Evolutionary conservation across 2,329 filamentous ascomycete genomes (phyloP).

Genomic region (Talaromyces sp.): DNA sequence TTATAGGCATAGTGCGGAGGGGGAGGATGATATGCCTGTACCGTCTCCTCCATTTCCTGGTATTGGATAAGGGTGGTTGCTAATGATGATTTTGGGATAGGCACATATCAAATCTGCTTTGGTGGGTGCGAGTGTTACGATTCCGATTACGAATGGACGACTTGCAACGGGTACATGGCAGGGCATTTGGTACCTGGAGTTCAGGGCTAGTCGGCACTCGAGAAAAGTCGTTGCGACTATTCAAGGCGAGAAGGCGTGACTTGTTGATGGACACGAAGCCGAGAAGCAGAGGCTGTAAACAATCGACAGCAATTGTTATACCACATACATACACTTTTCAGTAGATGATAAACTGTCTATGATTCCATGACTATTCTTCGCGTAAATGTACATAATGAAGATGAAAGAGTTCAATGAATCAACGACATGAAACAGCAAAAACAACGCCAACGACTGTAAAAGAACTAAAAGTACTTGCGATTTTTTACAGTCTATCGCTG

Average conservation of each 20-base stretch:
- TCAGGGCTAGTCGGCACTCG: constrained; percentile 71
- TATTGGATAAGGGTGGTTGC: not conserved
- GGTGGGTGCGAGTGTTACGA: constrained; percentile 82
- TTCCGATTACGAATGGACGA: constrained; percentile 85
- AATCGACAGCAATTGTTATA: not conserved
- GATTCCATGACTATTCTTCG: constrained; percentile 32
- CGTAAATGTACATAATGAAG: constrained; percentile 30
- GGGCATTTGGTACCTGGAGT: constrained; percentile 93
- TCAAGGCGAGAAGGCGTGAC: constrained; percentile 69
- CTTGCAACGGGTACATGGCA: constrained; percentile 64
- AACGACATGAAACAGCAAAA: constrained; percentile 21
- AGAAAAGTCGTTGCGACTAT: constrained; percentile 89
- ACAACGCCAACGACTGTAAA: constrained; percentile 18
- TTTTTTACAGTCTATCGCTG: constrained; percentile 52
- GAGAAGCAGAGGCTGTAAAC: constrained; percentile 1
- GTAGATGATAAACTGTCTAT: constrained; percentile 27
- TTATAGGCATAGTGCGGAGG: constrained; percentile 86
- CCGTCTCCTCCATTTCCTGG: constrained; percentile 1
- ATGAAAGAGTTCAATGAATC: constrained; percentile 26
- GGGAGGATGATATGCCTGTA: constrained; percentile 89
- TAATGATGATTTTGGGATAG: constrained; percentile 39
- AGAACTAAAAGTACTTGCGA: constrained; percentile 14
- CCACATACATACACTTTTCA: not conserved
- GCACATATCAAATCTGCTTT: constrained; percentile 92
- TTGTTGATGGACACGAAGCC: not conserved